A percentile compares a stretch with the other conserved stretches of the same genome.
These are phyloP conservation scores for Fusarium ramigenum DNA, from an alignment of 2,329 filamentous ascomycete genomes.

Conservation along the genomic window DNA sequence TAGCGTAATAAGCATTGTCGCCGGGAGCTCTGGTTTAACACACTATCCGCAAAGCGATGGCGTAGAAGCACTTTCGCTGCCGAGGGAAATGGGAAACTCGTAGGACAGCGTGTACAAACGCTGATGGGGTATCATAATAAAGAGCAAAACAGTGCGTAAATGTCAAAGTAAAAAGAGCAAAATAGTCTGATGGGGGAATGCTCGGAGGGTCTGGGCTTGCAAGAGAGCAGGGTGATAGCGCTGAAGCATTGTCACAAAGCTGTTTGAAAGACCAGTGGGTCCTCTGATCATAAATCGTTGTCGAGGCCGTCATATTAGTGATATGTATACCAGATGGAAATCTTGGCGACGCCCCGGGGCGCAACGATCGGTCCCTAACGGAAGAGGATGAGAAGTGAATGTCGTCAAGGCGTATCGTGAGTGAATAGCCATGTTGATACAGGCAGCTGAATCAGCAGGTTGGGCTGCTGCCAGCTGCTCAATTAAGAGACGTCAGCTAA, in stretches of 20 bases:
- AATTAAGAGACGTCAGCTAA: conserved; percentile 2
- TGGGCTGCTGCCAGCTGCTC: conserved; percentile 46
- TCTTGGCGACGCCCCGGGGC: not conserved
- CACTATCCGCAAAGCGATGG: conserved; percentile 63
- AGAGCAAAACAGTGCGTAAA: conserved; percentile 39
- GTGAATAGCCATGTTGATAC: conserved; percentile 15
- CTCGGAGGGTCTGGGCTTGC: conserved; percentile 1
- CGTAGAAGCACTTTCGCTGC: conserved; percentile 65
- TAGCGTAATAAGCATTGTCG: conserved; percentile 66
- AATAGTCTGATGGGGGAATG: conserved; percentile 3
- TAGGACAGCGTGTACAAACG: conserved; percentile 57
- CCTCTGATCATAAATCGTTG: conserved; percentile 53
- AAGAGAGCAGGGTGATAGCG: conserved; percentile 55
- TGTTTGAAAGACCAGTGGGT: conserved; percentile 34
- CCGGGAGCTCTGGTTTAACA: conserved; percentile 58
- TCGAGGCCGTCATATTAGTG: conserved; percentile 43
- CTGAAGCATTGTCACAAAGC: conserved; percentile 60
- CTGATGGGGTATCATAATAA: conserved; percentile 55
- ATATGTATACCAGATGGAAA: not conserved
- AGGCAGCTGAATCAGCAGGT: conserved; percentile 46
- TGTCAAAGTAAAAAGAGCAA: conserved; percentile 27
- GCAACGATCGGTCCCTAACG: not conserved
- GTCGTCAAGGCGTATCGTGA: conserved; percentile 6
- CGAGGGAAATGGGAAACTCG: conserved; percentile 53
- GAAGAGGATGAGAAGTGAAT: conserved; percentile 26